Evolutionary conservation across 495 filamentous ascomycete genomes (phyloP), one percentile per base, ranked within the genome.

Genomic region (Hypoxylon rickii): DNA sequence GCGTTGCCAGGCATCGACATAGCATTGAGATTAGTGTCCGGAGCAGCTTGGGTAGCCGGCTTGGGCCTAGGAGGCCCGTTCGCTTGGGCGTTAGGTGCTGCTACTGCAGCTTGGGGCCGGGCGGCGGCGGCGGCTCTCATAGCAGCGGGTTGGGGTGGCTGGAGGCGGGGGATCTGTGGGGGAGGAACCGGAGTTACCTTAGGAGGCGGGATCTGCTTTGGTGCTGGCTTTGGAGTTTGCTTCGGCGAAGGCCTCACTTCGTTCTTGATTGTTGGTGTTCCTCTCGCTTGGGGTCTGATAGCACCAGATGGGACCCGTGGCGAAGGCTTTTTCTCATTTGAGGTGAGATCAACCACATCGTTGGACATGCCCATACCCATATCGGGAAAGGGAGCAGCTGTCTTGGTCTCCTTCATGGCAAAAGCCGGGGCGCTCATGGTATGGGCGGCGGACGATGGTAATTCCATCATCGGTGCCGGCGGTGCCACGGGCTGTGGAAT

Each of bases 361-460:
- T 11, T 32, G 17, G 52, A 42, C 45, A 70, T 50, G 13, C 73
- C 70, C 44, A 74, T 66, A 11, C 73, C 72, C 76, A 78, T 79
- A 49, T 77, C 72, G 12, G 77, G 73, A 52, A 80, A 77, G 1
- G 77, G 77, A 8, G 76, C 75, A 18, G 73, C 70, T 1, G 74
- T 67, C 53, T 71, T 80, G 22, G 17, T 61, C 36, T 71, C 68
- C 19, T 66, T 64, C 44, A 39, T 56, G 15, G 61, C 56, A 41
- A 55, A 58, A 20, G 42, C 49, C n/a, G 61, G 31, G 13, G 52
- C 21, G 43, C 44, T 50, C 29, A 48, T 42, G 4, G 52, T 57
- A 51, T 61, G 40, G 11, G 49, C 42, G 15, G 63, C 63, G 13
- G 58, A 58, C 10, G 66, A 66, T 6, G 66, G 58, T n/a, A 69